Percentiles rank a stretch among this genome's conserved stretches.
phyloP scores from a whole-genome alignment of 805 yeast species.

The Candida taoyuanica region DNA sequence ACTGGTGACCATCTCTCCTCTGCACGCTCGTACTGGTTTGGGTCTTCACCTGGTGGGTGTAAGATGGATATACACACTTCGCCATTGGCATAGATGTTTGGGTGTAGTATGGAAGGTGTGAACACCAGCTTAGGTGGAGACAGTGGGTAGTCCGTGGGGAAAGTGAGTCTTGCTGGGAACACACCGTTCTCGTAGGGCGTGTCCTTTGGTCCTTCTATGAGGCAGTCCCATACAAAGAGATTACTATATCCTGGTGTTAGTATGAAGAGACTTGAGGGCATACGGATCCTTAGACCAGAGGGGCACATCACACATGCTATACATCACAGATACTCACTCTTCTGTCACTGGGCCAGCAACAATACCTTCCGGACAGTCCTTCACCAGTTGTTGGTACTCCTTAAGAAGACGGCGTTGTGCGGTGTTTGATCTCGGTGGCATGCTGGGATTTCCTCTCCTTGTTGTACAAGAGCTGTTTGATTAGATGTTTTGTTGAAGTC shows the following conservation, averaged over 20 bases:
- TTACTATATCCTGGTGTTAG: conserved; percentile 32
- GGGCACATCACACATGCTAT: not conserved
- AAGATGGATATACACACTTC: conserved; percentile 93
- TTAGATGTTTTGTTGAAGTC: too few species aligned
- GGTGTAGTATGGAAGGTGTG: conserved; percentile 83
- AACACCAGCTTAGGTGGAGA: conserved; percentile 75
- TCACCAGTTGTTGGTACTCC: conserved; percentile 80
- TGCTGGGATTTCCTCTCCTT: conserved; percentile 1
- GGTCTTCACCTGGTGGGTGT: conserved; percentile 97
- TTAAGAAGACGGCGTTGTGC: conserved; percentile 86
- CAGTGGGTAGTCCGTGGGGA: conserved; percentile 78
- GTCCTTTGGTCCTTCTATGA: conserved; percentile 77
- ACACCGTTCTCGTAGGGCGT: conserved; percentile 86
- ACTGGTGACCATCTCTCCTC: conserved; percentile 98
- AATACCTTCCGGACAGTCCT: conserved; percentile 92
- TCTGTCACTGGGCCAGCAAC: conserved; percentile 87
- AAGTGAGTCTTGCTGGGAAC: conserved; percentile 68
- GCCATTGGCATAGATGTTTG: conserved; percentile 91
- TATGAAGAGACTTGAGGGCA: not conserved
- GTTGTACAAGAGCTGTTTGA: not conserved
- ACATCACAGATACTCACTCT: conserved; percentile 31
- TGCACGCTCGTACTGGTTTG: conserved; percentile 90
- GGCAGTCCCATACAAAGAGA: conserved; percentile 78
- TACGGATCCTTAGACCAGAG: not conserved
- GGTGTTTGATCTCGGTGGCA: conserved; percentile 39